Conservation (phyloP, 768 basidiomycete genomes). For the Tricholomella constricta region DNA sequence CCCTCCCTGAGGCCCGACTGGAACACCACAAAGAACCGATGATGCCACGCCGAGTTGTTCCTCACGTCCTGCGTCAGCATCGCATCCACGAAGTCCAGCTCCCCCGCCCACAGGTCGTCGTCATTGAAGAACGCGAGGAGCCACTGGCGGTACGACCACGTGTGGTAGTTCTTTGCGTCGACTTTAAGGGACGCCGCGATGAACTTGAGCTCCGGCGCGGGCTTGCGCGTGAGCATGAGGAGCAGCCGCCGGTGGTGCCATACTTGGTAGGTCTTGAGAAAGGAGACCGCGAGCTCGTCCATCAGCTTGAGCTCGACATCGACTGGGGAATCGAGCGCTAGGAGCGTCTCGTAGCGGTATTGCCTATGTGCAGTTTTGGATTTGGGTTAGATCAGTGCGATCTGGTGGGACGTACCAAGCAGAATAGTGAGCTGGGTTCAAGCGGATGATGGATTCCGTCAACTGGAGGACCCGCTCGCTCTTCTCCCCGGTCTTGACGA, state of each 20-base stretch:
- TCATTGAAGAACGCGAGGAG: constrained; percentile 82
- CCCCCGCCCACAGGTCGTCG: constrained; percentile 67
- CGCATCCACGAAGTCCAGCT: constrained; percentile 72
- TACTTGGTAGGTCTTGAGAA: constrained; percentile 96
- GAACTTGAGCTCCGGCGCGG: constrained; percentile 75
- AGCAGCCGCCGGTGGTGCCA: constrained; percentile 92
- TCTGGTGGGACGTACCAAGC: constrained; percentile 69
- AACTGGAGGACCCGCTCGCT: constrained; percentile 81
- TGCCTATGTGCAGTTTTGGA: constrained; percentile 60
- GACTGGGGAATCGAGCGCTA: constrained; percentile 66
- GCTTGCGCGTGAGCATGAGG: constrained; percentile 54
- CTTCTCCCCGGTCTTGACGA: constrained; percentile 77
- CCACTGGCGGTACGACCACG: constrained; percentile 99
- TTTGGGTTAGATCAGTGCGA: neutral
- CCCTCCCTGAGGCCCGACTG: constrained; percentile 61
- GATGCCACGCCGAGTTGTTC: constrained; percentile 98
- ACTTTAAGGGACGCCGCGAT: constrained; percentile 67
- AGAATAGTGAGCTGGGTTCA: constrained; percentile 96
- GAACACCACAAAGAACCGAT: constrained; percentile 88
- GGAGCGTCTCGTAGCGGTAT: constrained; percentile 87
- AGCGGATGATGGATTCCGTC: constrained; percentile 84
- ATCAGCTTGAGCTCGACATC: constrained; percentile 81
- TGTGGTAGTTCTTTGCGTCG: constrained; percentile 98
- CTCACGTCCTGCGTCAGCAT: constrained; percentile 77
- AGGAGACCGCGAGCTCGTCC: constrained; percentile 81